Conservation (phyloP, 2,329 filamentous ascomycete species). For the Botrytis pseudocinerea region DNA sequence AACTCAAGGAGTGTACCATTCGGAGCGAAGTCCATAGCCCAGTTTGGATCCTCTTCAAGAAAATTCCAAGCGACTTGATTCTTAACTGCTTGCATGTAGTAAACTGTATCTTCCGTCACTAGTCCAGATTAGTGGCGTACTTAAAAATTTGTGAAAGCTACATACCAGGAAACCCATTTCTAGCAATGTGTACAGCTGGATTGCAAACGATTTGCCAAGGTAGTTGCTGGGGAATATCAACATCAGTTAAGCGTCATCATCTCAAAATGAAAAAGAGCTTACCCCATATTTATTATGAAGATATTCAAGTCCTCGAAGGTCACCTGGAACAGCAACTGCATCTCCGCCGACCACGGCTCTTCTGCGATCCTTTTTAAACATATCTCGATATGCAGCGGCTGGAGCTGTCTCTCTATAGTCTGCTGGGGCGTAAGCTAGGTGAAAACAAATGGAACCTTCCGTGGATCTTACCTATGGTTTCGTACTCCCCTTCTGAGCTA, state of each 20-base stretch:
- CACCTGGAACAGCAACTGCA: constrained; percentile 70
- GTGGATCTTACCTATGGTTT: constrained; percentile 57
- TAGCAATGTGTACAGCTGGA: constrained; percentile 73
- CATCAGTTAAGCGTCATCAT: background rate
- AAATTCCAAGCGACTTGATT: constrained; percentile 54
- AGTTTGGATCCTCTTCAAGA: constrained; percentile 59
- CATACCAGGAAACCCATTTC: constrained; percentile 62
- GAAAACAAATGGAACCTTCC: background rate
- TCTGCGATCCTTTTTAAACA: constrained; percentile 72
- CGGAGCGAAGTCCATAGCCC: constrained; percentile 70
- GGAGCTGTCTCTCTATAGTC: constrained; percentile 91
- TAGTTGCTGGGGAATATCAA: constrained; percentile 46
- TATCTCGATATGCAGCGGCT: constrained; percentile 75
- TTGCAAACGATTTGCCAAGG: constrained; percentile 71
- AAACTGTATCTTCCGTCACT: constrained; percentile 71
- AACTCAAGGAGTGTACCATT: constrained; percentile 59
- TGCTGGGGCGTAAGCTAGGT: constrained; percentile 19
- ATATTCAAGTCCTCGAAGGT: constrained; percentile 76
- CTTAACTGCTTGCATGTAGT: constrained; percentile 64
- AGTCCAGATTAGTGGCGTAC: constrained; percentile 19
- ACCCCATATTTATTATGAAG: constrained; percentile 72
- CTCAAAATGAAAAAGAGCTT: constrained; percentile 28
- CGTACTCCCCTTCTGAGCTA: constrained; percentile 70
- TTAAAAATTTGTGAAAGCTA: constrained; percentile 1
- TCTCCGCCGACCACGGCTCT: constrained; percentile 72